Conservation (phyloP, 345 rosid species). For the Arabidopsis arenosa region DNA sequence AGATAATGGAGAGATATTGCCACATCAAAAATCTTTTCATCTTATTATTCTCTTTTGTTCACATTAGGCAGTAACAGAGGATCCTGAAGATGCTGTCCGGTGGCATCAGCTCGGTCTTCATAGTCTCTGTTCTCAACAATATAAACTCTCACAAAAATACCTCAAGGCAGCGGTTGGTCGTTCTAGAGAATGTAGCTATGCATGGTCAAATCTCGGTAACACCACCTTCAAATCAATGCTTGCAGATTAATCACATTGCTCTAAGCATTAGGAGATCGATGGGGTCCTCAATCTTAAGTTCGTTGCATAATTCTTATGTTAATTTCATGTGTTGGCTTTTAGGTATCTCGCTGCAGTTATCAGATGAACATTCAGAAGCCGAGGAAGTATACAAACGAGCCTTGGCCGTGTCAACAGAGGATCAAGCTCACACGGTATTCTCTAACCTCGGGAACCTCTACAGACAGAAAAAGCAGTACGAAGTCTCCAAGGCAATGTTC, state of each 20-base stretch:
- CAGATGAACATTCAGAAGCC: constrained; percentile 56
- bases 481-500: constrained; percentile 90
- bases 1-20: neutral
- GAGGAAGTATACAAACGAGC: constrained; percentile 48
- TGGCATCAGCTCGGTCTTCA: constrained; percentile 99
- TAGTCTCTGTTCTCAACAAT: constrained; percentile 72
- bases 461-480: constrained; percentile 74
- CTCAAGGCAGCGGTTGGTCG: constrained; percentile 80
- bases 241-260: neutral
- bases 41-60: constrained; percentile 24
- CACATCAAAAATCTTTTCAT: neutral
- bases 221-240: constrained; percentile 6
- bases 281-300: constrained; percentile 7
- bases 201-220: constrained; percentile 93
- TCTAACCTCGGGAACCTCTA: constrained; percentile 96
- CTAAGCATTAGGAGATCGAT: neutral
- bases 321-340: constrained; percentile 24
- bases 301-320: neutral
- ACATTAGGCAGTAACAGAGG: constrained; percentile 58
- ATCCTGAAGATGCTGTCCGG: constrained; percentile 81
- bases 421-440: constrained; percentile 71
- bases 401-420: constrained; percentile 62
- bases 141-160: constrained; percentile 82
- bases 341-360: constrained; percentile 88
- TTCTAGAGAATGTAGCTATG: constrained; percentile 65